Evolutionary conservation across 2,329 filamentous ascomycete species (phyloP).

Genomic region (Monosporascus cannonballus): DNA sequence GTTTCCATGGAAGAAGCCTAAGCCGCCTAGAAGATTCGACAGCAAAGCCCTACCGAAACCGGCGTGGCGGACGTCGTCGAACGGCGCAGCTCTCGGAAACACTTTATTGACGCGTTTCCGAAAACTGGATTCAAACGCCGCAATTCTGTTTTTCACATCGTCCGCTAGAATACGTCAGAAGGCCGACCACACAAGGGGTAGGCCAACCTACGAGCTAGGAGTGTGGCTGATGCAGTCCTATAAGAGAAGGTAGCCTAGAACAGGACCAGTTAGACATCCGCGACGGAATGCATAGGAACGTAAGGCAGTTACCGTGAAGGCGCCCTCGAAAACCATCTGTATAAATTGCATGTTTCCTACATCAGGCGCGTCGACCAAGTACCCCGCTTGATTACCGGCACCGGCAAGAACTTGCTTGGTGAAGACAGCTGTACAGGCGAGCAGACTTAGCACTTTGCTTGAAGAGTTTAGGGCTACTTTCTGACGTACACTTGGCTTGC

Average conservation of each 20-base stretch:
- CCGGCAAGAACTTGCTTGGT: constrained; percentile 49
- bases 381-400: constrained; percentile 48
- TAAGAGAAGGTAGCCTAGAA: background rate
- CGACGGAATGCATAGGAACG: background rate
- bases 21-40: constrained; percentile 83
- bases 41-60: constrained; percentile 80
- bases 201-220: background rate
- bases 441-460: constrained; percentile 10
- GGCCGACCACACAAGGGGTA: background rate
- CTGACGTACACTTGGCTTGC: constrained; percentile 54
- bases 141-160: background rate
- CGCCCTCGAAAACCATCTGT: constrained; percentile 59
- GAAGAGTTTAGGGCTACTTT: background rate
- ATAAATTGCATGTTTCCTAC: constrained; percentile 58
- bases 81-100: constrained; percentile 68
- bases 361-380: constrained; percentile 43
- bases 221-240: background rate
- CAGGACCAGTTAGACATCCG: background rate
- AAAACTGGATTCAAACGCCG: background rate
- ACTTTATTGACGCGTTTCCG: constrained; percentile 30
- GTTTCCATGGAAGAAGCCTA: constrained; percentile 87
- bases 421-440: constrained; percentile 46
- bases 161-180: background rate
- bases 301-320: constrained; percentile 34
- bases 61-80: constrained; percentile 61